Evolutionary conservation across 352 stramenopile genomes (phyloP), one percentile per base, ranked within the genome.

Genomic region (Pythium rhizo-oryzae): DNA sequence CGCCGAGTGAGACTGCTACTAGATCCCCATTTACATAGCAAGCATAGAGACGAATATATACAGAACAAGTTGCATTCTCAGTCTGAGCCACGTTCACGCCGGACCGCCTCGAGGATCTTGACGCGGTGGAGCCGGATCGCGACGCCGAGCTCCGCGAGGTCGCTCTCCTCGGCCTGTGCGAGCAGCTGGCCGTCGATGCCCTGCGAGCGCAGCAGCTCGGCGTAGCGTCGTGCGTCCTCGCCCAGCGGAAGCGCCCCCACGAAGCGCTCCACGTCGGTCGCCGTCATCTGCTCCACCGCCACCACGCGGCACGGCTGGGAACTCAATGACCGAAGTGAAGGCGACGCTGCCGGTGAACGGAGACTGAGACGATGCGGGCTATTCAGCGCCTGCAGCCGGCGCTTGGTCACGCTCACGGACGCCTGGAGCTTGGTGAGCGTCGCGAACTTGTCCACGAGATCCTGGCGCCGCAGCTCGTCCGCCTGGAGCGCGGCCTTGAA

Each of bases 61-160:
- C 12, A n/a, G n/a, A n/a, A 46, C 12, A 46, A 46, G 39, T 46
- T 46, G 39, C 39, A 46, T 46, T 46, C 4, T 19, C 39, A 19
- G 39, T 33, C 28, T 6, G 3, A 2, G 28, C 28, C 28, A 7
- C 28, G 28, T 33, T 33, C 28, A 2, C 28, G 28, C 3, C 28
- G 28, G 13, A 70, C 39, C 0, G 79, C 76, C 5, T 84, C 69
- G 1, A 95, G 62, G 57, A 95, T 91, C 56, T 85, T 85, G 54
- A 93, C 60, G 25, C 87, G 87, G 43, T 95, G 87, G 58, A 95
- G 59, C 16, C 85, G 82, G 50, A 92, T 78, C 18, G 30, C 43
- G 39, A 95, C 72, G 30, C 87, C 87, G 33, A 95, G 70, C 46
- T 95, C 85, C 43, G 90, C 72, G 0, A 95, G 62, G 39, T 95